phyloP scores from a whole-genome alignment of 2,329 filamentous ascomycete genomes.

The Hortaea werneckii region DNA sequence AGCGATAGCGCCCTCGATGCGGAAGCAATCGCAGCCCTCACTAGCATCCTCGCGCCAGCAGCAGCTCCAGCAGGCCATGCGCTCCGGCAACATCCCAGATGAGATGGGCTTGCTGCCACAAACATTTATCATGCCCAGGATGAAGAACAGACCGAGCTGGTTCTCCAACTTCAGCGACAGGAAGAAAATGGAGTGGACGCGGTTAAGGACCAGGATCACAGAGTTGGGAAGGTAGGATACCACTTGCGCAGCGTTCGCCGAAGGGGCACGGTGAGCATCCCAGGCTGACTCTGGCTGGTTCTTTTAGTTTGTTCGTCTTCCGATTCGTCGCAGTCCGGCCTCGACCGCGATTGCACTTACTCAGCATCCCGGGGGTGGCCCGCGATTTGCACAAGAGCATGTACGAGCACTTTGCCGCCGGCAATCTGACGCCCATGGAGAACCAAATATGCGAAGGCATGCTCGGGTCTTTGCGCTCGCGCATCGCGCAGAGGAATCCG shows the following conservation, averaged over 20 bases:
- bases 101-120: constrained; percentile 36
- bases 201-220: constrained; percentile 2
- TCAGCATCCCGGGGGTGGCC: constrained; percentile 28
- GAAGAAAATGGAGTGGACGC: constrained; percentile 8
- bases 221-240: constrained; percentile 2
- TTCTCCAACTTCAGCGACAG: constrained; percentile 2
- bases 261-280: neutral
- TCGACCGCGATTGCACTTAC: constrained; percentile 23
- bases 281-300: neutral
- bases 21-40: constrained; percentile 28
- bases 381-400: constrained; percentile 34
- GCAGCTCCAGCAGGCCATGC: constrained; percentile 24
- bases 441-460: constrained; percentile 14
- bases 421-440: constrained; percentile 20
- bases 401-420: constrained; percentile 39
- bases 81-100: constrained; percentile 22
- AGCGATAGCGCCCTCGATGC: constrained; percentile 12
- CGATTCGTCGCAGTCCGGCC: constrained; percentile 13
- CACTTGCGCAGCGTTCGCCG: neutral
- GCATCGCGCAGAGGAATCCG: constrained; percentile 28
- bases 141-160: constrained; percentile 14
- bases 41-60: constrained; percentile 27
- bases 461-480: constrained; percentile 19
- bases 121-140: constrained; percentile 23
- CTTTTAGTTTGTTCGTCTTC: neutral